A percentile compares a stretch with the other conserved stretches of the same genome.
These are phyloP conservation scores for Saccharomycopsis vini DNA, from an alignment of 805 yeast genomes.

Conservation along the genomic window DNA sequence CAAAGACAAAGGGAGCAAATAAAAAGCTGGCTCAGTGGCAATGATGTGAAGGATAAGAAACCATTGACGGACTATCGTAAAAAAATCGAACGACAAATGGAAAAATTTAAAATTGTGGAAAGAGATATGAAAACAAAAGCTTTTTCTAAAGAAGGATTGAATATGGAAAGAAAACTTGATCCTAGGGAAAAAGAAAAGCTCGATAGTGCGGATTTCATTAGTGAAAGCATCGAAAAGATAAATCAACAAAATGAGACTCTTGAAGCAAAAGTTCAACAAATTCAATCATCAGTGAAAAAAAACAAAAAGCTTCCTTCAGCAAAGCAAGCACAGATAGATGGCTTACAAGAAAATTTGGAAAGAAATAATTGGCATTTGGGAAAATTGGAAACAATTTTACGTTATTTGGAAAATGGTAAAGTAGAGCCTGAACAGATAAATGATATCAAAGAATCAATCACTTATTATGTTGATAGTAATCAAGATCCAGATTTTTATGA, in stretches of 20 bases:
- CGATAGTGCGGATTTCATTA: slow-evolving; percentile 21
- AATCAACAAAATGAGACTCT: slow-evolving; percentile 57
- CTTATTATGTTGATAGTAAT: slow-evolving; percentile 87
- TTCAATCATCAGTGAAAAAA: slow-evolving; percentile 44
- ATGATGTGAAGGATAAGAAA: slow-evolving; percentile 85
- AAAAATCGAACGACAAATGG: slow-evolving; percentile 77
- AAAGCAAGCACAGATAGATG: slow-evolving; percentile 53
- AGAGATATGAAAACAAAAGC: slow-evolving; percentile 91
- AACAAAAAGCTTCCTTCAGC: slow-evolving; percentile 48
- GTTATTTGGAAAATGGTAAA: slow-evolving; percentile 71
- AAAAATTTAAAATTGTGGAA: slow-evolving; percentile 88
- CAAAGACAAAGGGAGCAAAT: slow-evolving; percentile 93
- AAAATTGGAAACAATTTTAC: slow-evolving; percentile 68
- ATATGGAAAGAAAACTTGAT: slow-evolving; percentile 54
- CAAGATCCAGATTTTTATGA: slow-evolving; percentile 90
- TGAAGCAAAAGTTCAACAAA: slow-evolving; percentile 59
- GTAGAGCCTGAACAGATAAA: slow-evolving; percentile 75
- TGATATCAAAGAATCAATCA: slow-evolving; percentile 78
- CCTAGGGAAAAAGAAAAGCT: slow-evolving; percentile 64
- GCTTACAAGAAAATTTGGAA: slow-evolving; percentile 38
- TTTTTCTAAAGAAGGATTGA: slow-evolving; percentile 86
- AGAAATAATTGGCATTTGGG: slow-evolving; percentile 74
- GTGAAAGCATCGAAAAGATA: slow-evolving; percentile 17
- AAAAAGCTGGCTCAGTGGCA: slow-evolving; percentile 88
- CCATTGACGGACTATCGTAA: slow-evolving; percentile 67